phyloP scores from a whole-genome alignment of 106 monocot species.

The Apostasia shenzhenica region DNA sequence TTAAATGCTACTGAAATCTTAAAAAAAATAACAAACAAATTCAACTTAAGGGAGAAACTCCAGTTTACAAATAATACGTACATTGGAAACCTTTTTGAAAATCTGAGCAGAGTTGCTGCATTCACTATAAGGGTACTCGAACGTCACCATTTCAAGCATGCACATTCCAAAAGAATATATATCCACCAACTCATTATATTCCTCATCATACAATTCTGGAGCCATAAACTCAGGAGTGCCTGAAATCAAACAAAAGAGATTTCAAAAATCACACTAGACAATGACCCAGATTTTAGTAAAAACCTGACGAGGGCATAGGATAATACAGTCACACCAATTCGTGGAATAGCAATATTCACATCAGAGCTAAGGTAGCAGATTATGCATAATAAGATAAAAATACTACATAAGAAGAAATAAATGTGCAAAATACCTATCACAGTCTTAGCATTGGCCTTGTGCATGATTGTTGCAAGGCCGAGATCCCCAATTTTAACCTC shows the following conservation, averaged over 20 bases:
- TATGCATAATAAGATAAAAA: too few relatives aligned
- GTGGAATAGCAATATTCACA: too few relatives aligned
- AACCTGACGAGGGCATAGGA: too few relatives aligned
- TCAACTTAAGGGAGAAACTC: background rate
- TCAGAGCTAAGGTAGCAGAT: too few relatives aligned
- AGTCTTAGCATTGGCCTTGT: constrained; percentile 31
- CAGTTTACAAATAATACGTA: constrained; percentile 16
- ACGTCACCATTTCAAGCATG: constrained; percentile 71
- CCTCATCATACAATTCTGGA: constrained; percentile 63
- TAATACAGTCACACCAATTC: too few relatives aligned
- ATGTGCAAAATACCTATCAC: constrained; percentile 32
- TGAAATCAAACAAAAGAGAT: constrained; percentile 10
- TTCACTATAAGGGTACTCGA: constrained; percentile 73
- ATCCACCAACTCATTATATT: constrained; percentile 75
- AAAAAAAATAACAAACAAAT: too few relatives aligned
- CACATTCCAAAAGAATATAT: constrained; percentile 84
- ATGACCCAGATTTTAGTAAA: too few relatives aligned
- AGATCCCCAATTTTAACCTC: constrained; percentile 78
- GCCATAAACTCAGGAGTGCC: constrained; percentile 84
- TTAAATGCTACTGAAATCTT: too few relatives aligned
- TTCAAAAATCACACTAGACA: background rate
- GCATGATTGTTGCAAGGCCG: constrained; percentile 63
- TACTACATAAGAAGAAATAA: too few relatives aligned
- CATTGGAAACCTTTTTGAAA: constrained; percentile 50
- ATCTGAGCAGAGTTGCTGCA: constrained; percentile 56